Evolutionary conservation across 2,329 filamentous ascomycete genomes (phyloP).

Genomic region (Ploettnerulaceae sp.): DNA sequence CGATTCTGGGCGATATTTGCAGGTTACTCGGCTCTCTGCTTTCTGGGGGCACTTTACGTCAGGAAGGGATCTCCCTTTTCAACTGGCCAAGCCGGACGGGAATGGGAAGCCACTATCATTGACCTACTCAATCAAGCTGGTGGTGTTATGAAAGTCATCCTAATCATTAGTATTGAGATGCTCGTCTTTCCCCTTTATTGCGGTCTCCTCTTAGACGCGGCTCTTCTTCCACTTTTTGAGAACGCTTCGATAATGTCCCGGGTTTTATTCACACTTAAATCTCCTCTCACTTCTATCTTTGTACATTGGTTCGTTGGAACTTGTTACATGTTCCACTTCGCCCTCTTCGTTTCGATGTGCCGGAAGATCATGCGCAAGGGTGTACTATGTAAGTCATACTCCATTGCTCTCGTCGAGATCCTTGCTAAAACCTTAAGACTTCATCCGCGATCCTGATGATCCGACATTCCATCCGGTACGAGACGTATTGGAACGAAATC

Average conservation of each 20-base stretch:
- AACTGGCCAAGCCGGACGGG: conserved; percentile 48
- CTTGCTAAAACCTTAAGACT: conserved; percentile 54
- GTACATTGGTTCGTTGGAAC: conserved; percentile 99
- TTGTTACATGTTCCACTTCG: conserved; percentile 99
- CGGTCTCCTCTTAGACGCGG: conserved; percentile 81
- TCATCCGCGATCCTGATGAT: conserved; percentile 96
- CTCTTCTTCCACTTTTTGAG: conserved; percentile 84
- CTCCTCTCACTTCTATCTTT: conserved; percentile 86
- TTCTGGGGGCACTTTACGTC: conserved; percentile 74
- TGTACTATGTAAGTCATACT: conserved; percentile 68
- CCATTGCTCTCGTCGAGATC: background rate
- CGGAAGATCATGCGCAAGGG: conserved; percentile 94
- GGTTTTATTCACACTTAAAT: conserved; percentile 69
- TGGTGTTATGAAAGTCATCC: conserved; percentile 93
- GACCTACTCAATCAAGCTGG: conserved; percentile 89
- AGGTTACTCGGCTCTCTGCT: conserved; percentile 74
- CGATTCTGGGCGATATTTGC: conserved; percentile 67
- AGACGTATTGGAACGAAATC: conserved; percentile 88
- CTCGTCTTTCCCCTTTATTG: conserved; percentile 95
- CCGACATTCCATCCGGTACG: conserved; percentile 97
- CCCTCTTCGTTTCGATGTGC: conserved; percentile 97
- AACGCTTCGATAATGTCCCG: conserved; percentile 72
- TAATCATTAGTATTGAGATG: conserved; percentile 99
- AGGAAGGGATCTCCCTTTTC: conserved; percentile 67
- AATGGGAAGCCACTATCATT: conserved; percentile 71